phyloP scores from a whole-genome alignment of 176 grass and related monocot species.

The Oryza longistaminata region DNA sequence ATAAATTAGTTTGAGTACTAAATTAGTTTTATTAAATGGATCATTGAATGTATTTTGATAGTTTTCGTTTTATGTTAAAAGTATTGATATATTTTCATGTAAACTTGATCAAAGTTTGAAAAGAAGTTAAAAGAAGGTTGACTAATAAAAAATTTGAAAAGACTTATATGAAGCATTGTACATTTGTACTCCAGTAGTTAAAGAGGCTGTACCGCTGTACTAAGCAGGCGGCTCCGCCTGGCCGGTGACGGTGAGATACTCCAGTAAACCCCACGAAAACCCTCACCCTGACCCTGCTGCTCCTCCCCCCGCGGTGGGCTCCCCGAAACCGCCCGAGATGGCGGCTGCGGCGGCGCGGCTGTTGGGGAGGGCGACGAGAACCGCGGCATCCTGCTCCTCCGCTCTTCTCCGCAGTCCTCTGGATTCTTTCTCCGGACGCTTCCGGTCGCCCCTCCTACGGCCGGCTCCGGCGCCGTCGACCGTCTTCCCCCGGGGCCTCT shows the following conservation, averaged over 20 bases:
- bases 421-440: slow-evolving; percentile 19
- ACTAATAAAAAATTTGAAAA: no score
- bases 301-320: neutral
- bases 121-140: no score
- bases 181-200: no score
- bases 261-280: neutral
- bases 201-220: no score
- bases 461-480: neutral
- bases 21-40: no score
- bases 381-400: slow-evolving; percentile 1
- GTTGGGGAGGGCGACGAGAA: slow-evolving; percentile 39
- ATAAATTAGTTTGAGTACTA: no score
- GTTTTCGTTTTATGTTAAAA: no score
- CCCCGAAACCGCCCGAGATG: neutral
- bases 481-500: slow-evolving; percentile 21
- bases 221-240: no score
- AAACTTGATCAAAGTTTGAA: no score
- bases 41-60: no score
- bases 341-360: slow-evolving; percentile 36
- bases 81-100: no score
- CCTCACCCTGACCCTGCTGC: neutral
- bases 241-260: neutral
- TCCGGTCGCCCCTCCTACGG: neutral
- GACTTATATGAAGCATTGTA: no score
- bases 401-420: slow-evolving; percentile 22